A percentile compares a stretch with the other conserved stretches of the same genome.
phyloP scores from a whole-genome alignment of 768 basidiomycete genomes.

The Tulasnella sp. region DNA sequence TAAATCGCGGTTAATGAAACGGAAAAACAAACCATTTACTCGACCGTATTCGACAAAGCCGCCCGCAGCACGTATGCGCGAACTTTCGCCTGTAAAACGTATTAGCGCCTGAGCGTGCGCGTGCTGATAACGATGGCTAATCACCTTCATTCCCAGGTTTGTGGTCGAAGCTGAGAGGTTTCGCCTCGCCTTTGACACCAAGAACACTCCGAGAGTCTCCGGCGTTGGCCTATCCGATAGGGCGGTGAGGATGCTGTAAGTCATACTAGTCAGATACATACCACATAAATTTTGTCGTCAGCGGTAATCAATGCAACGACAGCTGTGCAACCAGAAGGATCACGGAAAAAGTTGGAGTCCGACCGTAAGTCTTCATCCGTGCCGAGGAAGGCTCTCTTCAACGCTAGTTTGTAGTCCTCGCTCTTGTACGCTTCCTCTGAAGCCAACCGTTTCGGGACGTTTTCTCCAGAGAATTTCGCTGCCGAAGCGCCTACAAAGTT shows the following conservation, averaged over 20 bases:
- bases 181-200: constrained; percentile 71
- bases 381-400: constrained; percentile 84
- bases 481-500: constrained; percentile 54
- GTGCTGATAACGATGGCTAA: constrained; percentile 21
- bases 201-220: constrained; percentile 93
- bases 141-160: constrained; percentile 80
- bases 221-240: constrained; percentile 69
- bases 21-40: constrained; percentile 63
- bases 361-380: constrained; percentile 85
- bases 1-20: constrained; percentile 16
- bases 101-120: constrained; percentile 7
- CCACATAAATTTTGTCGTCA: constrained; percentile 68
- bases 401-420: constrained; percentile 57
- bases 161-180: constrained; percentile 87
- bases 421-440: constrained; percentile 60
- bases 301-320: constrained; percentile 74
- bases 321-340: constrained; percentile 95
- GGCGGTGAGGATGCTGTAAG: not conserved
- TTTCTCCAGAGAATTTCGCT: constrained; percentile 76
- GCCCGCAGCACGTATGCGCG: constrained; percentile 79
- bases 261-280: constrained; percentile 30
- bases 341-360: constrained; percentile 81
- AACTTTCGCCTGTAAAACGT: constrained; percentile 52
- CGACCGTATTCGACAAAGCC: constrained; percentile 95
- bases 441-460: constrained; percentile 67